These are phyloP conservation scores for Annulohypoxylon moriforme DNA, from an alignment of 495 filamentous ascomycete species.

Conservation along the genomic window DNA sequence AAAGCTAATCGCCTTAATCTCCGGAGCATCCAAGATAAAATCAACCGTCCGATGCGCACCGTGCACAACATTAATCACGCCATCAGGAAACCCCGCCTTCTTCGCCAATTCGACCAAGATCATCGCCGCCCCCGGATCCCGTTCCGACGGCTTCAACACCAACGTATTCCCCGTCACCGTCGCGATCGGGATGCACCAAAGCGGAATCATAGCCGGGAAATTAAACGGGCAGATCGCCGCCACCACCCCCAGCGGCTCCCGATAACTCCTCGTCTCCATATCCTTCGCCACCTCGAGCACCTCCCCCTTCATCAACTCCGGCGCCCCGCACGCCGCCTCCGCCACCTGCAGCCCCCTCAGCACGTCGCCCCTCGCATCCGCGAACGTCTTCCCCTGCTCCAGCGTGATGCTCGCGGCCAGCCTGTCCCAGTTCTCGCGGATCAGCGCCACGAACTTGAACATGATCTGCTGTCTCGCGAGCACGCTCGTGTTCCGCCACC, in stretches of 20 bases:
- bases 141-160: conserved; percentile 96
- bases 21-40: conserved; percentile 95
- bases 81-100: conserved; percentile 92
- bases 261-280: conserved; percentile 96
- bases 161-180: conserved; percentile 95
- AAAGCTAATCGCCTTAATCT: conserved; percentile 98
- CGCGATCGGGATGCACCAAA: conserved; percentile 96
- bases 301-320: conserved; percentile 92
- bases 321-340: conserved; percentile 94
- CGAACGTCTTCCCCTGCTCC: conserved; percentile 98
- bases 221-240: conserved; percentile 99
- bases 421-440: conserved; percentile 95
- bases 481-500: conserved; percentile 85
- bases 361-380: conserved; percentile 95
- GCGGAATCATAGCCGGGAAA: conserved; percentile 99
- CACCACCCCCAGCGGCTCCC: conserved; percentile 92
- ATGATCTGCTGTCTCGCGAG: conserved; percentile 93
- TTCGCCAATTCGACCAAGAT: conserved; percentile 92
- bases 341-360: conserved; percentile 95
- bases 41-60: conserved; percentile 91
- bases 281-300: conserved; percentile 97
- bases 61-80: conserved; percentile 95
- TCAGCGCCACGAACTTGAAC: conserved; percentile 93
- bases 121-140: conserved; percentile 98
- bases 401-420: conserved; percentile 95